phyloP scores from a whole-genome alignment of 495 filamentous ascomycete species.

The Parachaetomium inaequale region DNA sequence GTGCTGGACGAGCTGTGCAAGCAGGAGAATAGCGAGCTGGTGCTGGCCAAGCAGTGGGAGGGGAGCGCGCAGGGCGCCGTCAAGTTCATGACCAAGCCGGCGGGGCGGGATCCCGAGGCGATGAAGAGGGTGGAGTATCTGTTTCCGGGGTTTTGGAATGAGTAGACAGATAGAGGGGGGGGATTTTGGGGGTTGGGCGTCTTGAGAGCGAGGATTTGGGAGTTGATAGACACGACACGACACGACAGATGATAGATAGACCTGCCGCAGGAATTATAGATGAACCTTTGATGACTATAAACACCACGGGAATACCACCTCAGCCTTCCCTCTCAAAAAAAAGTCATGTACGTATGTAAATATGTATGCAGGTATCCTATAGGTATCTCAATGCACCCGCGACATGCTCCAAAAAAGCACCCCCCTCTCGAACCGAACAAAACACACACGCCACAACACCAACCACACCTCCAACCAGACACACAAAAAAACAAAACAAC shows the following conservation, averaged over 20 bases:
- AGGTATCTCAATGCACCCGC: conserved; percentile 5
- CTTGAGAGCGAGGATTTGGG: neutral
- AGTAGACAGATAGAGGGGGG: conserved; percentile 17
- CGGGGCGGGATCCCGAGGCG: conserved; percentile 59
- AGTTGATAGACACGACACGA: neutral
- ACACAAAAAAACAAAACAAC: neutral
- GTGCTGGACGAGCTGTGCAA: conserved; percentile 81
- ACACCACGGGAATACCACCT: neutral
- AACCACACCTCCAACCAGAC: neutral
- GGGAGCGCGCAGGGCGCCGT: conserved; percentile 60
- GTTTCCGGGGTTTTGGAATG: conserved; percentile 61
- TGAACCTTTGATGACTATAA: neutral
- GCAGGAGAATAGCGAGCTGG: conserved; percentile 68
- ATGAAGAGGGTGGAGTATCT: conserved; percentile 70
- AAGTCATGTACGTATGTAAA: neutral
- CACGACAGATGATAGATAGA: conserved; percentile 18
- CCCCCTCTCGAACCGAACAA: neutral
- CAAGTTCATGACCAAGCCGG: conserved; percentile 69
- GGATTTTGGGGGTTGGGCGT: neutral
- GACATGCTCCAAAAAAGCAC: conserved; percentile 1
- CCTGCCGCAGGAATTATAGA: neutral
- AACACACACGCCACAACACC: conserved; percentile 2
- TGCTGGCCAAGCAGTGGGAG: conserved; percentile 72
- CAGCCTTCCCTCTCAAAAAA: neutral
- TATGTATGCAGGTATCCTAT: conserved; percentile 1